Evolutionary conservation across 2,329 filamentous ascomycete genomes (phyloP).

Genomic region (Aspergillus sp.): DNA sequence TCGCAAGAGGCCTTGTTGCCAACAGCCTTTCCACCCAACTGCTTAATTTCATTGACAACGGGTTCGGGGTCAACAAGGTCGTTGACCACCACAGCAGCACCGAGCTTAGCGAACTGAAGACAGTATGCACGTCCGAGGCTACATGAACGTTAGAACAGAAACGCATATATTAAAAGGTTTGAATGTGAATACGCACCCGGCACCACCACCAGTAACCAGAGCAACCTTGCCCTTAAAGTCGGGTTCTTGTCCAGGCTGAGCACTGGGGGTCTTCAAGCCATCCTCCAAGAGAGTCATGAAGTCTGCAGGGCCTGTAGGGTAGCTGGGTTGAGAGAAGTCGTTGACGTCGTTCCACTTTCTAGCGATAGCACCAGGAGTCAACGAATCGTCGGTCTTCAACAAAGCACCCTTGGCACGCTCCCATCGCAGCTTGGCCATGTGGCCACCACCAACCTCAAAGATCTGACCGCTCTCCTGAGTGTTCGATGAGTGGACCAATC

Average conservation of each 20-base stretch:
- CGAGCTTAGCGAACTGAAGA: slow-evolving; percentile 78
- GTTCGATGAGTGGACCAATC: slow-evolving; percentile 81
- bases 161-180: neutral
- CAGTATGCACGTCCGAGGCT: slow-evolving; percentile 87
- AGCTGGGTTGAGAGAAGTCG: slow-evolving; percentile 78
- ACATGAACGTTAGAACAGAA: slow-evolving; percentile 14
- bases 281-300: slow-evolving; percentile 82
- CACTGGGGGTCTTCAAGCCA: slow-evolving; percentile 71
- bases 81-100: slow-evolving; percentile 86
- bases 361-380: slow-evolving; percentile 82
- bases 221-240: slow-evolving; percentile 82
- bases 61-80: slow-evolving; percentile 89
- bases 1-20: slow-evolving; percentile 92
- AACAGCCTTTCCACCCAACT: slow-evolving; percentile 80
- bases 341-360: slow-evolving; percentile 84
- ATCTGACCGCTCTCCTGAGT: slow-evolving; percentile 78
- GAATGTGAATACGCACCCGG: slow-evolving; percentile 51
- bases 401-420: slow-evolving; percentile 86
- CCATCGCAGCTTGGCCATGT: slow-evolving; percentile 91
- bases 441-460: slow-evolving; percentile 89
- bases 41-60: slow-evolving; percentile 88
- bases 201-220: slow-evolving; percentile 81
- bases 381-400: slow-evolving; percentile 79
- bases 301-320: slow-evolving; percentile 81
- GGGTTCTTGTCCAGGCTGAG: slow-evolving; percentile 66